A percentile compares a stretch with the other conserved stretches of the same genome.
Evolutionary conservation across 345 rosid species (phyloP).

Genomic region (Gossypium sturtianum): DNA sequence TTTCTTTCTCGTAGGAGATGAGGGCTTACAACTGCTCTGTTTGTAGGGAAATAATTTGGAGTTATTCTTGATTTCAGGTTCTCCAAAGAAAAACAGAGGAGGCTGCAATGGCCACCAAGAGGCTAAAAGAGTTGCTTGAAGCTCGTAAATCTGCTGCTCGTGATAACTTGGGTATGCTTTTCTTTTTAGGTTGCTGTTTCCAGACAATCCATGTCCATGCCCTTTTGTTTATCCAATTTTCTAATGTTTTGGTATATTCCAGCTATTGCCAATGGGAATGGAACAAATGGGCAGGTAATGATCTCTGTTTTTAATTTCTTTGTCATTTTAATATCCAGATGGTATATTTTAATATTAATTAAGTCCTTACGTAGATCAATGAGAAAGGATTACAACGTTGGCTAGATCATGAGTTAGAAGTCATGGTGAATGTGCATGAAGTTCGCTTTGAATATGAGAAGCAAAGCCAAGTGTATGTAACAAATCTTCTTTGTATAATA

Average conservation of each 20-base stretch:
- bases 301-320: slow-evolving; percentile 2
- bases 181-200: background rate
- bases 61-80: slow-evolving; percentile 51
- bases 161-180: slow-evolving; percentile 56
- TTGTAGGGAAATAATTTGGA: background rate
- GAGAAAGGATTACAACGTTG: slow-evolving; percentile 90
- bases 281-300: slow-evolving; percentile 75
- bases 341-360: slow-evolving; percentile 9
- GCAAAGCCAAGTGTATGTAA: slow-evolving; percentile 93
- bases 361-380: slow-evolving; percentile 46
- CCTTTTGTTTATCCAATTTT: slow-evolving; percentile 16
- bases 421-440: slow-evolving; percentile 98
- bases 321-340: background rate
- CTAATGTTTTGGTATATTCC: slow-evolving; percentile 35
- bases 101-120: slow-evolving; percentile 97
- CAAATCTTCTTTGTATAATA: slow-evolving; percentile 8
- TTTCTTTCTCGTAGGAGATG: background rate
- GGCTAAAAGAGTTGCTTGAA: slow-evolving; percentile 95
- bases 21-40: background rate
- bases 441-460: slow-evolving; percentile 95
- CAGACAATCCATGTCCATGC: slow-evolving; percentile 4
- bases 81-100: slow-evolving; percentile 99
- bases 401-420: slow-evolving; percentile 97
- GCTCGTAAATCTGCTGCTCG: slow-evolving; percentile 90
- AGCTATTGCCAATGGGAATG: slow-evolving; percentile 70